Percentiles rank a stretch among this genome's conserved stretches.
These are phyloP conservation scores for Apiotrichum porosum DNA, from an alignment of 1,284 basidiomycete genomes.

Conservation along the genomic window DNA sequence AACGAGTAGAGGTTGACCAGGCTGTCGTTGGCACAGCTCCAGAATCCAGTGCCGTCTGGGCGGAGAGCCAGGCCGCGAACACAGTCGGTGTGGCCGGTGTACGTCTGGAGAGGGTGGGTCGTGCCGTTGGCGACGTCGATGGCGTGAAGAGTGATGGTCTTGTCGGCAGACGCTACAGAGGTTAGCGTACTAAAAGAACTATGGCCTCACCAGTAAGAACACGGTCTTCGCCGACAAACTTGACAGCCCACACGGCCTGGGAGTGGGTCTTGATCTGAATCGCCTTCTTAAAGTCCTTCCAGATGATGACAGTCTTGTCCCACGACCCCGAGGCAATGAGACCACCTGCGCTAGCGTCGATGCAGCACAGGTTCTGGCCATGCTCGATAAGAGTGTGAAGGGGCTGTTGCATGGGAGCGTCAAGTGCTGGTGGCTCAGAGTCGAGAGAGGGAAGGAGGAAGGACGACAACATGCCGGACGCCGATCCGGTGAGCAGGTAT, in stretches of 20 bases:
- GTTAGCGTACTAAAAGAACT: slow-evolving; percentile 15
- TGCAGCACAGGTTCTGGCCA: slow-evolving; percentile 81
- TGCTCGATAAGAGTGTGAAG: slow-evolving; percentile 81
- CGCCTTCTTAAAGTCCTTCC: slow-evolving; percentile 71
- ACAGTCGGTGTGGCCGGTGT: slow-evolving; percentile 80
- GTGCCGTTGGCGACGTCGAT: slow-evolving; percentile 51
- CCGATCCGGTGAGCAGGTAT: slow-evolving; percentile 75
- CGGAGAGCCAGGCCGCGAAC: slow-evolving; percentile 78
- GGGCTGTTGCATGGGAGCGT: slow-evolving; percentile 60
- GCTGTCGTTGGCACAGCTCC: slow-evolving; percentile 90
- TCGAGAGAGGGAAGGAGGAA: slow-evolving; percentile 51
- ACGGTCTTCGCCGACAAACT: slow-evolving; percentile 71
- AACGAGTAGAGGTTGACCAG: slow-evolving; percentile 89
- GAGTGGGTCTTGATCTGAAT: slow-evolving; percentile 79
- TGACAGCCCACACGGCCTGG: slow-evolving; percentile 91
- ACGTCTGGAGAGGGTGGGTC: slow-evolving; percentile 63
- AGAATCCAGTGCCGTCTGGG: slow-evolving; percentile 76
- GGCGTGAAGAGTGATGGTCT: slow-evolving; percentile 83
- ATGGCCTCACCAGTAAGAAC: slow-evolving; percentile 80
- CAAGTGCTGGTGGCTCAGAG: slow-evolving; percentile 50
- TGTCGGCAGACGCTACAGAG: slow-evolving; percentile 83
- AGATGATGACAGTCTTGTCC: slow-evolving; percentile 95
- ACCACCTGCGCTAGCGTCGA: slow-evolving; percentile 66
- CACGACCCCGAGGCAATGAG: slow-evolving; percentile 91
- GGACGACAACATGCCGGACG: slow-evolving; percentile 76